Evolutionary conservation across 2,329 filamentous ascomycete species (phyloP).

Genomic region (Trichoderma cornu-damae): DNA sequence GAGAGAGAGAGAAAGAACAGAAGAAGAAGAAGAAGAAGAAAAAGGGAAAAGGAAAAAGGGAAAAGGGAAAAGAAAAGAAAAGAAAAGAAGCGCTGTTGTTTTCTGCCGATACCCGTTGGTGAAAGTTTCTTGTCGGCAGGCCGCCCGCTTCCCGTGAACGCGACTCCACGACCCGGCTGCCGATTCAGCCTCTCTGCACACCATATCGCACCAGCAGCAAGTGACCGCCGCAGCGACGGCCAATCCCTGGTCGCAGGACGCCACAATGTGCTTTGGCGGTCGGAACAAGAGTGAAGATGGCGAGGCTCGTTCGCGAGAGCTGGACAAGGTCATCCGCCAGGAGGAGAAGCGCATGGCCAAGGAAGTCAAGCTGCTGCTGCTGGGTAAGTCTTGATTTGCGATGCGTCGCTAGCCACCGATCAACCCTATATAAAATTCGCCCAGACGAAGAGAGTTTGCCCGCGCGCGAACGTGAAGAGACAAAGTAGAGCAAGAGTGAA

Average conservation of each 20-base stretch:
- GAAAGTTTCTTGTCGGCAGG: neutral
- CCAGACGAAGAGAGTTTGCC: too few relatives aligned
- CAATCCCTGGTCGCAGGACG: neutral
- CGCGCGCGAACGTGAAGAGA: too few relatives aligned
- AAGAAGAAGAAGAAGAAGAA: neutral
- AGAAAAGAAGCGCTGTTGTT: neutral
- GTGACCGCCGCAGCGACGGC: neutral
- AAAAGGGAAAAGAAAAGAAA: neutral
- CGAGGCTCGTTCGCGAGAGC: constrained; percentile 60
- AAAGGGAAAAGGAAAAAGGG: neutral
- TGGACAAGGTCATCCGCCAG: constrained; percentile 77
- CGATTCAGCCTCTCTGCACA: neutral
- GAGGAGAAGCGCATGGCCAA: constrained; percentile 83
- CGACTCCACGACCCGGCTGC: constrained; percentile 4
- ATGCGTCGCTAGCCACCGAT: neutral
- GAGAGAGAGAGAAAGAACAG: neutral
- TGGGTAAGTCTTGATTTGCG: constrained; percentile 54
- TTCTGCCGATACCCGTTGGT: neutral
- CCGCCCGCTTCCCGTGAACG: neutral
- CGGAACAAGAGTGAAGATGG: constrained; percentile 47
- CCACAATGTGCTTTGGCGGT: constrained; percentile 59
- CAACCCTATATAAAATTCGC: too few relatives aligned
- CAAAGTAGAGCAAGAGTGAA: too few relatives aligned
- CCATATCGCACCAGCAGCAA: neutral
- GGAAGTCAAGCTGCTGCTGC: constrained; percentile 88